Evolutionary conservation across 2,329 filamentous ascomycete genomes (phyloP).

Genomic region (Calonectria henricotiae): DNA sequence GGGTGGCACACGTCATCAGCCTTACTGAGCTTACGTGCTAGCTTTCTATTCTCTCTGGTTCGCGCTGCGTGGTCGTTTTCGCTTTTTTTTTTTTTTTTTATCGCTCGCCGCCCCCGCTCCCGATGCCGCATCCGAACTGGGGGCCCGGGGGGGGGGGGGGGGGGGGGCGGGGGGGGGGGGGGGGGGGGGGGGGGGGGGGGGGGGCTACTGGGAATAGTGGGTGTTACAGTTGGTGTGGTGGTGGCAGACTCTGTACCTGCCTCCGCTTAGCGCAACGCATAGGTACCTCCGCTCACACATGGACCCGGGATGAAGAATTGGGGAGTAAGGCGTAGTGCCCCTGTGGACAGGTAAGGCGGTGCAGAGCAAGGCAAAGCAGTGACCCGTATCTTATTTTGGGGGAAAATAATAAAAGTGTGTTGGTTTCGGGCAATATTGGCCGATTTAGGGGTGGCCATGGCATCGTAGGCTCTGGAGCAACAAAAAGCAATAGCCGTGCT

Average conservation of each 20-base stretch:
- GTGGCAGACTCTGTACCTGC: slow-evolving; percentile 29
- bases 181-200: background rate
- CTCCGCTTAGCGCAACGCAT: slow-evolving; percentile 29
- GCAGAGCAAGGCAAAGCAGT: slow-evolving; percentile 23
- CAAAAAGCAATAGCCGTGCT: background rate
- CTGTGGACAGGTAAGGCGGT: slow-evolving; percentile 10
- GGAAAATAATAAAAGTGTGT: background rate
- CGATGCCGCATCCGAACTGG: too few relatives aligned
- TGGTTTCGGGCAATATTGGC: slow-evolving; percentile 1
- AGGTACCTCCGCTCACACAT: slow-evolving; percentile 27
- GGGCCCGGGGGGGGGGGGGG: too few relatives aligned
- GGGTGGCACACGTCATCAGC: too few relatives aligned
- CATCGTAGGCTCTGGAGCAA: background rate
- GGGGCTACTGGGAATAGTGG: slow-evolving; percentile 35
- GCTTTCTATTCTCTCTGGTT: too few relatives aligned
- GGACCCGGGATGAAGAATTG: slow-evolving; percentile 7
- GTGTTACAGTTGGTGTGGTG: slow-evolving; percentile 32
- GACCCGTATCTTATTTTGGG: slow-evolving; percentile 23
- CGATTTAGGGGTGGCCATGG: slow-evolving; percentile 19
- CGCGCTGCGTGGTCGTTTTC: too few relatives aligned
- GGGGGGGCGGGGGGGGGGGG: too few relatives aligned
- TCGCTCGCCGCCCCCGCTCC: too few relatives aligned
- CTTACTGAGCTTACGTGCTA: too few relatives aligned
- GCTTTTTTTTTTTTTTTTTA: too few relatives aligned
- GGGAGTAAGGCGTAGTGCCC: slow-evolving; percentile 20